phyloP scores from a whole-genome alignment of 1,284 basidiomycete species.

The Rhizopogon parksii region DNA sequence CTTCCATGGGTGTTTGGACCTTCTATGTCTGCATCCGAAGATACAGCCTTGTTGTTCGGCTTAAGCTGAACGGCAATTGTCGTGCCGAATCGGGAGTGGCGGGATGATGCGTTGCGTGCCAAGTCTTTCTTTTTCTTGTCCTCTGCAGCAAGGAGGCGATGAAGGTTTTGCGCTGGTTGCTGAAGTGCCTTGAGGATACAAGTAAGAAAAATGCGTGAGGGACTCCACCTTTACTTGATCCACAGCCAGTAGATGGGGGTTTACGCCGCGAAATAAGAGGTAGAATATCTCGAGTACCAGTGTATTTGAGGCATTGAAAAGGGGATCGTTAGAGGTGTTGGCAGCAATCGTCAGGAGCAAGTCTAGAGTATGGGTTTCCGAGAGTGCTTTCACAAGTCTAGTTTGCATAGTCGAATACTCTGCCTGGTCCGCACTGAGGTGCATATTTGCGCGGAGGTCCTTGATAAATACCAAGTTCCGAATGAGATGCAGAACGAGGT shows the following conservation, averaged over 20 bases:
- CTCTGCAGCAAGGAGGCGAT: conserved; percentile 69
- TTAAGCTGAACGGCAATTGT: conserved; percentile 76
- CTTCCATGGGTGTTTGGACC: conserved; percentile 19
- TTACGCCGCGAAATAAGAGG: conserved; percentile 75
- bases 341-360: conserved; percentile 80
- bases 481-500: conserved; percentile 81
- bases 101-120: conserved; percentile 59
- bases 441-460: conserved; percentile 66
- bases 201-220: conserved; percentile 6
- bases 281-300: conserved; percentile 87
- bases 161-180: conserved; percentile 64
- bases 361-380: conserved; percentile 69
- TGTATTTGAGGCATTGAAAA: conserved; percentile 81
- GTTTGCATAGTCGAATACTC: conserved; percentile 75
- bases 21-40: conserved; percentile 25
- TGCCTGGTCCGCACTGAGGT: conserved; percentile 66
- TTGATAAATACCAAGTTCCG: conserved; percentile 88
- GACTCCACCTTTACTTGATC: conserved; percentile 64
- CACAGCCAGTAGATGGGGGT: conserved; percentile 51
- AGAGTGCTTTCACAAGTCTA: conserved; percentile 64
- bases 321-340: conserved; percentile 60
- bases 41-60: conserved; percentile 37
- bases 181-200: conserved; percentile 22
- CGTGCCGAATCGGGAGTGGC: conserved; percentile 92
- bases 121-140: conserved; percentile 52